These are phyloP conservation scores for Syzygium aqueum DNA, from an alignment of 345 rosid species.

Conservation along the genomic window DNA sequence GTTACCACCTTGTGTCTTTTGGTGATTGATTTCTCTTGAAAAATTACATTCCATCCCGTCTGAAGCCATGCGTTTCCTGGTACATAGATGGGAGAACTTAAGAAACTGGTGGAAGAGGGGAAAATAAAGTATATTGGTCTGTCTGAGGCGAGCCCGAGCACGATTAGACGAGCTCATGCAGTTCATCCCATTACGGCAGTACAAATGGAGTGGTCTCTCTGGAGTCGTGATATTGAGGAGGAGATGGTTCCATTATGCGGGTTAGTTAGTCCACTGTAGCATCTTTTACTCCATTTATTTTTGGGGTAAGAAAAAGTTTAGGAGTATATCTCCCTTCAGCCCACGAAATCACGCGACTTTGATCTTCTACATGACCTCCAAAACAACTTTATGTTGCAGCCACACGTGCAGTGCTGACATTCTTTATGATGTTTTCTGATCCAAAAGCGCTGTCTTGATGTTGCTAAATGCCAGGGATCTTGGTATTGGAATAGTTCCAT, in stretches of 20 bases:
- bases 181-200: conserved; percentile 39
- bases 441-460: neutral
- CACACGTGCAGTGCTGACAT: neutral
- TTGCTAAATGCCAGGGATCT: neutral
- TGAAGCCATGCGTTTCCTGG: neutral
- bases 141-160: conserved; percentile 32
- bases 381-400: neutral
- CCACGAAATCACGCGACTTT: neutral
- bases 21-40: neutral
- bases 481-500: conserved; percentile 10
- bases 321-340: neutral
- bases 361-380: neutral
- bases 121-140: conserved; percentile 32
- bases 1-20: neutral
- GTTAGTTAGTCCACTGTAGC: neutral
- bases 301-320: neutral
- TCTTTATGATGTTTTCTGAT: neutral
- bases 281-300: neutral
- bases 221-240: conserved; percentile 37
- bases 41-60: neutral
- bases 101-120: conserved; percentile 31
- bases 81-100: conserved; percentile 26
- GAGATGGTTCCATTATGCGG: conserved; percentile 43
- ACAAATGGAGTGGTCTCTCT: conserved; percentile 33
- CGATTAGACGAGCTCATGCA: conserved; percentile 30